Evolutionary conservation across 2,329 filamentous ascomycete genomes (phyloP).

Genomic region (Paracoccidioides brasiliensis): DNA sequence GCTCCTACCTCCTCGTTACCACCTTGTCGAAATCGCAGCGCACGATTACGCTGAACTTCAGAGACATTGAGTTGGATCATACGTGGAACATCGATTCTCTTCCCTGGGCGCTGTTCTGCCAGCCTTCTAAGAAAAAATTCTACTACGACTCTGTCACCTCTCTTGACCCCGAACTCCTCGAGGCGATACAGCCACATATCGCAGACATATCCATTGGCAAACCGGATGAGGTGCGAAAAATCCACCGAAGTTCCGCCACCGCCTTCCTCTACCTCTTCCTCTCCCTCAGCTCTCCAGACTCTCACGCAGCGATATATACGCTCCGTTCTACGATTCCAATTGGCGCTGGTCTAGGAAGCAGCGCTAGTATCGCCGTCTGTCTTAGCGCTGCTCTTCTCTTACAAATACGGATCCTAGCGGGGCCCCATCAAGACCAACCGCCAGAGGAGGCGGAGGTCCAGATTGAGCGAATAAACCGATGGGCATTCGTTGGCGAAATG

Average conservation of each 20-base stretch:
- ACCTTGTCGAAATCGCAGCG: conserved; percentile 84
- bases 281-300: conserved; percentile 60
- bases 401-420: conserved; percentile 76
- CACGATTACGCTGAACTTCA: conserved; percentile 76
- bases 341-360: conserved; percentile 74
- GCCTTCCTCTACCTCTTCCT: conserved; percentile 80
- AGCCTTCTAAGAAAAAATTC: conserved; percentile 76
- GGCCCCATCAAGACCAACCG: conserved; percentile 85
- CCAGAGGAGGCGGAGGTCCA: conserved; percentile 76
- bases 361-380: conserved; percentile 74
- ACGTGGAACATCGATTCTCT: conserved; percentile 89
- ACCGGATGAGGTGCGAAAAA: conserved; percentile 61
- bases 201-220: conserved; percentile 52
- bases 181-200: conserved; percentile 68
- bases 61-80: conserved; percentile 79
- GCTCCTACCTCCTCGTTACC: conserved; percentile 92
- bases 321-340: conserved; percentile 79
- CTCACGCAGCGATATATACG: conserved; percentile 66
- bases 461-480: conserved; percentile 88
- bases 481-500: conserved; percentile 95
- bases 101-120: conserved; percentile 72
- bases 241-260: conserved; percentile 67
- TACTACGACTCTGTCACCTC: conserved; percentile 83
- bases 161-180: conserved; percentile 70
- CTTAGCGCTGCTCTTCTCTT: conserved; percentile 62